A percentile compares a stretch with the other conserved stretches of the same genome.
Conservation (phyloP, 2,329 filamentous ascomycete species). For the Immersiporthe knoxdaviesiana region DNA sequence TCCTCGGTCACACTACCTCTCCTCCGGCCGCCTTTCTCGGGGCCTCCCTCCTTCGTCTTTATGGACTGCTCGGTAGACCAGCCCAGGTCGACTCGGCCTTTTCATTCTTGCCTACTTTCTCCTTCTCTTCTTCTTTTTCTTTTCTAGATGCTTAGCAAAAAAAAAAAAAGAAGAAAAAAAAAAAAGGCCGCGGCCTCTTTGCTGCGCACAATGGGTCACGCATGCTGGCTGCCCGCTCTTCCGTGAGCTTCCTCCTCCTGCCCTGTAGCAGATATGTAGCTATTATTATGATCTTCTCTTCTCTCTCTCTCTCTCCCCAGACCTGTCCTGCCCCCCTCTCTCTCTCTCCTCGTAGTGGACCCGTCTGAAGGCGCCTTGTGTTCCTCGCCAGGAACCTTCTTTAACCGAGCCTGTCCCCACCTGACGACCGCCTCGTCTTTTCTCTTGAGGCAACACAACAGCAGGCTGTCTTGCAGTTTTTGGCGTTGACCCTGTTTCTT, state of each 20-base stretch:
- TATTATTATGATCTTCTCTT: conserved; percentile 8
- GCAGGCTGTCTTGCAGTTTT: conserved; percentile 16
- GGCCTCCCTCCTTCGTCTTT: background rate
- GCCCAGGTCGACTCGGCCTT: background rate
- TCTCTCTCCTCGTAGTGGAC: background rate
- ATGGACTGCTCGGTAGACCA: no score
- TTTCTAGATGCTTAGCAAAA: conserved; percentile 7
- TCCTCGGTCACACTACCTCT: background rate
- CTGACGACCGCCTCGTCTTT: background rate
- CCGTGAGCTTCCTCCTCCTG: conserved; percentile 17
- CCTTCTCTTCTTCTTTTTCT: background rate
- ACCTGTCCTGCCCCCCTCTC: no score
- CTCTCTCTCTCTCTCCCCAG: background rate
- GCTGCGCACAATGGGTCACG: background rate
- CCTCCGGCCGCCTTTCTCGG: background rate
- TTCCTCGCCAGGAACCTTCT: conserved; percentile 2
- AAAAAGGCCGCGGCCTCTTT: conserved; percentile 9
- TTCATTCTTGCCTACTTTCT: no score
- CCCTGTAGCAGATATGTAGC: conserved; percentile 2
- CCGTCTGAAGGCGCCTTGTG: background rate
- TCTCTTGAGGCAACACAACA: conserved; percentile 6
- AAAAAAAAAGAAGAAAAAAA: no score
- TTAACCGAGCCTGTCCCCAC: conserved; percentile 20
- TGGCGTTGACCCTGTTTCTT: background rate
- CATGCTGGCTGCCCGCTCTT: conserved; percentile 11